A percentile compares a stretch with the other conserved stretches of the same genome.
Evolutionary conservation across 108 stramenopile genomes (phyloP).

Genomic region (Pelagomonas calceolata): DNA sequence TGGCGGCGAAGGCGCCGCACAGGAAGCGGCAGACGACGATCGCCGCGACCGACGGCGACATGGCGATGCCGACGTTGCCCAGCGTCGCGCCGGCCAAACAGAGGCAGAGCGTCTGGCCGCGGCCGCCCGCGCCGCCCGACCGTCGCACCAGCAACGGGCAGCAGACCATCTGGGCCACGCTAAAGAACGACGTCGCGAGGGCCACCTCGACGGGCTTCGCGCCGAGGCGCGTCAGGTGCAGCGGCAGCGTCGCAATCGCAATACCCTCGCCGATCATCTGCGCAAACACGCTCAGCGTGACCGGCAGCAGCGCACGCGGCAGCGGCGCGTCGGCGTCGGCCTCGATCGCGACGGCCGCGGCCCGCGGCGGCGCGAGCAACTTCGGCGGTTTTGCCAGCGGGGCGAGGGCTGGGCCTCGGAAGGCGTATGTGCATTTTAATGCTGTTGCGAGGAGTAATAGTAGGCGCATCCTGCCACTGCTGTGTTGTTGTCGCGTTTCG

Average conservation of each 20-base stretch:
- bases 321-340: conserved; percentile 1
- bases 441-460: too few relatives aligned
- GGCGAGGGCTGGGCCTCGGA: too few relatives aligned
- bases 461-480: too few relatives aligned
- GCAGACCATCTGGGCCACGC: conserved; percentile 25
- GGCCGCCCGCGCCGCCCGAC: conserved; percentile 12
- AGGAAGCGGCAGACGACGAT: conserved; percentile 13
- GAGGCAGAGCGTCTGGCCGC: conserved; percentile 10
- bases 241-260: conserved; percentile 20
- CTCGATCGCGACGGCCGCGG: not conserved
- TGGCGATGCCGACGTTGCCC: conserved; percentile 15
- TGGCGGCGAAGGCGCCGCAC: conserved; percentile 29
- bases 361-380: too few relatives aligned
- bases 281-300: conserved; percentile 22
- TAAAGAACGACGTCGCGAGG: conserved; percentile 21
- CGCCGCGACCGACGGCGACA: conserved; percentile 4
- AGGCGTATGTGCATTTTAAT: too few relatives aligned
- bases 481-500: too few relatives aligned
- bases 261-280: conserved; percentile 33
- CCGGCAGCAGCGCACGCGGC: conserved; percentile 16
- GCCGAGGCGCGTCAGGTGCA: conserved; percentile 21
- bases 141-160: conserved; percentile 17
- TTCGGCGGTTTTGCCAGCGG: too few relatives aligned
- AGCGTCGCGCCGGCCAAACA: conserved; percentile 19
- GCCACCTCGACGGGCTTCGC: conserved; percentile 19